Base-by-base conservation (phyloP, 805 yeast genomes). In the Spathaspora gorwiae region DNA sequence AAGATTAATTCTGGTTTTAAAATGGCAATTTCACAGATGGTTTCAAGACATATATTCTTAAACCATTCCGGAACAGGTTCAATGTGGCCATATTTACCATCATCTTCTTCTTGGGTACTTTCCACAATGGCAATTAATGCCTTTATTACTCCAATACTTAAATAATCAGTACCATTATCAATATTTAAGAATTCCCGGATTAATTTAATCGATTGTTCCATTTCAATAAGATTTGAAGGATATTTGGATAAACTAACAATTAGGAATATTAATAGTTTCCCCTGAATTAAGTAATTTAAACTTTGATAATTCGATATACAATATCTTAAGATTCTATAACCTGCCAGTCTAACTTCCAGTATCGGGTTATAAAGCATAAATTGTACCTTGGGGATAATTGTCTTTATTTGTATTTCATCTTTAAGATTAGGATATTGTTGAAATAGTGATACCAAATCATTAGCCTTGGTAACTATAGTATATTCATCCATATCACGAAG, bases 171-270 rank as follows among this genome's bases (percentile, higher is more conserved):
- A 1, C 89, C 92, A 35, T 59, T 61, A 12, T 67, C 58, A 2
- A 80, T 66, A 35, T 75, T 81, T 2, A 86, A 54, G 46, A 86
- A 79, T 30, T 74, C 68, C 27, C 97, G 71, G 0, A 89, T 65
- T 26, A 89, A 66, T 54, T 84, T 85, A 30, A 92, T 56, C 0
- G 95, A 94, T 55, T 90, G 89, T 39, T 81, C 83, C 48, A 90
- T 76, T 55, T 90, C 96, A 2, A 80, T 62, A 1, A 60, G 46
- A 24, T 79, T 75, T 2, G 79, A 61, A 19, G 2, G 33, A 73
- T 66, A n/a, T 19, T 80, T 80, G 1, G 86, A 73, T 31, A 92
- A 64, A 0, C 95, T 75, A 12, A 80, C 70, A 1, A 87, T 78
- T 6, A 89, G 60, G 49, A 83, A 79, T 2, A 79, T 72, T 46